Evolutionary conservation across 805 yeast genomes (phyloP).

Genomic region (Metschnikowia arizonensis): DNA sequence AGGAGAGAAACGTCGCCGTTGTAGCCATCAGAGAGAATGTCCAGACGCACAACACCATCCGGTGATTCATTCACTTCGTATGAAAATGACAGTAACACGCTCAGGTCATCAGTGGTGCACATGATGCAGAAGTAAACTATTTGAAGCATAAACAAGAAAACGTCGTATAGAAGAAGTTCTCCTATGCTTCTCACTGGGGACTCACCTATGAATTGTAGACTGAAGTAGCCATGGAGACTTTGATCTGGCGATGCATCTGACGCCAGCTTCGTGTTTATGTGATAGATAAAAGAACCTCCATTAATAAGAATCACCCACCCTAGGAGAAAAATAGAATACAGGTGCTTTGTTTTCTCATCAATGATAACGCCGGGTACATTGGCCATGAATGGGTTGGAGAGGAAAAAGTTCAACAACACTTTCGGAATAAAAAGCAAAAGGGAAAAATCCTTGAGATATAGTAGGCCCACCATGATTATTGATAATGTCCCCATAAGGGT

Average conservation of each 20-base stretch:
- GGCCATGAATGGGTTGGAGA: conserved; percentile 29
- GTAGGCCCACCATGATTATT: conserved; percentile 31
- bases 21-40: conserved; percentile 34
- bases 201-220: conserved; percentile 40
- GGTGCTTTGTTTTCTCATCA: not conserved
- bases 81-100: conserved; percentile 19
- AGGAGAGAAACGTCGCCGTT: conserved; percentile 35
- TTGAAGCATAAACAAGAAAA: conserved; percentile 25
- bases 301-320: conserved; percentile 23
- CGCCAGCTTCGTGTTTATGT: conserved; percentile 25
- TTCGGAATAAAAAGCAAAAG: conserved; percentile 27
- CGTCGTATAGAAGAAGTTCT: conserved; percentile 28
- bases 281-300: conserved; percentile 22
- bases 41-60: conserved; percentile 15
- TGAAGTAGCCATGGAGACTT: conserved; percentile 31
- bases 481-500: conserved; percentile 33
- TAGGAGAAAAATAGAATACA: conserved; percentile 18
- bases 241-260: conserved; percentile 16
- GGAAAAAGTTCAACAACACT: conserved; percentile 25
- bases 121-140: conserved; percentile 30
- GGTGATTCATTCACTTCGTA: conserved; percentile 8
- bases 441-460: conserved; percentile 42
- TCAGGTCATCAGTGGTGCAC: conserved; percentile 31
- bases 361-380: conserved; percentile 8
- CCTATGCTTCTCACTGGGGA: conserved; percentile 23